Evolutionary conservation across 345 rosid genomes (phyloP), one percentile per base, ranked within the genome.

Genomic region (Corchorus olitorius): DNA sequence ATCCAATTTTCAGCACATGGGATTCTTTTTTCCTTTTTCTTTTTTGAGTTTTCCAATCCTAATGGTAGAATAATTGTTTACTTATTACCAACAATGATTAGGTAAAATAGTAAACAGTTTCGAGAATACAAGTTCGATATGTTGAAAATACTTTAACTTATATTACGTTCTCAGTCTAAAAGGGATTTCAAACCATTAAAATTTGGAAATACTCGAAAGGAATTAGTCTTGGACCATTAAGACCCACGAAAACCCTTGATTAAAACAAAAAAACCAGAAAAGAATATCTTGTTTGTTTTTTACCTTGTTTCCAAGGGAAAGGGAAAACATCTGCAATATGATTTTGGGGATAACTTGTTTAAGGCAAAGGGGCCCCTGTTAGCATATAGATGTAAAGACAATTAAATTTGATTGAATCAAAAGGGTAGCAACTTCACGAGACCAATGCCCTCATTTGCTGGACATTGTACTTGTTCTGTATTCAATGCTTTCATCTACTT

Each of bases 401-500:
- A 73, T 20, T 45, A 27, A 61, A 8, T 73, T n/a, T 27, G 3
- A 3, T 10, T 6, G 12, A 8, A 10, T 4, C 10, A 45, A 15
- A 52, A 34, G 20, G 65, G 43, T 20, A 20, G 68, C 43, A 61
- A 48, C 12, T 19, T 55, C 77, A 76, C 61, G 70, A 59, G 81
- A 17, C 52, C 67, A 64, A 16, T 77, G 60, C 76, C 65, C 72
- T 69, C 1, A 15, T 63, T 54, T 12, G 19, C 45, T 19, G 27
- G 82, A 69, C 71, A 58, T 43, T 49, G 71, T 60, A 52, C 80
- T 41, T 6, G 39, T 61, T 19, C 17, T 13, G 58, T 1, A 79
- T 70, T 81, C 20, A 81, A 79, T 77, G 84, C 72, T 50, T 27
- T 78, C 77, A 56, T 22, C 82, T 39, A 52, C 72, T 60, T 34